phyloP scores from a whole-genome alignment of 2,329 filamentous ascomycete genomes.

The Penicillium vulpinum region DNA sequence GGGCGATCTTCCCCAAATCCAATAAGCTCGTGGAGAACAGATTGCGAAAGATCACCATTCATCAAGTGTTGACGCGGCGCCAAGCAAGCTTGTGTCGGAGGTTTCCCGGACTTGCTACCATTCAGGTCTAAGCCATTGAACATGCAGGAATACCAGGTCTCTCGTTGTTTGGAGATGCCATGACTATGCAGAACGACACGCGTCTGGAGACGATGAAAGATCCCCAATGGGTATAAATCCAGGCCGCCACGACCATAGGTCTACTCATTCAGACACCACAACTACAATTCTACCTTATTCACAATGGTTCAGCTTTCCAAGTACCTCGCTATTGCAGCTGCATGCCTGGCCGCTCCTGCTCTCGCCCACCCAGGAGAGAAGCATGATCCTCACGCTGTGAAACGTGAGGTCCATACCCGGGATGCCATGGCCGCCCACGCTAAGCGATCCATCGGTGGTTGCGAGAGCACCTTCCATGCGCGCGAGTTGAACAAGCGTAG shows the following conservation, averaged over 20 bases:
- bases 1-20: conserved; percentile 2
- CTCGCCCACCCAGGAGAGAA: conserved; percentile 36
- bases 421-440: conserved; percentile 27
- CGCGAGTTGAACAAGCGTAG: conserved; percentile 29
- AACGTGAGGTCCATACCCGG: conserved; percentile 31
- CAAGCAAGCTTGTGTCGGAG: conserved; percentile 6
- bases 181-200: not conserved
- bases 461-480: conserved; percentile 24
- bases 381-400: conserved; percentile 29
- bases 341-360: conserved; percentile 26
- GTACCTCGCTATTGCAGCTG: conserved; percentile 33
- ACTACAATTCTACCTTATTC: not conserved
- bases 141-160: not conserved
- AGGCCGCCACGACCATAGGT: not conserved
- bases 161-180: not conserved
- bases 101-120: not conserved
- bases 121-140: not conserved
- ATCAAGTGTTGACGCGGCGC: conserved; percentile 15
- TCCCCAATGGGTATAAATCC: conserved; percentile 1
- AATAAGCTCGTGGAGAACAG: conserved; percentile 18
- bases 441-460: conserved; percentile 27
- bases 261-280: too few species aligned
- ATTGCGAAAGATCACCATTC: not conserved
- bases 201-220: not conserved
- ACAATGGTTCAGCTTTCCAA: conserved; percentile 28